Base-by-base conservation (phyloP, 495 filamentous ascomycete species). In the Talaromyces wortmannii region DNA sequence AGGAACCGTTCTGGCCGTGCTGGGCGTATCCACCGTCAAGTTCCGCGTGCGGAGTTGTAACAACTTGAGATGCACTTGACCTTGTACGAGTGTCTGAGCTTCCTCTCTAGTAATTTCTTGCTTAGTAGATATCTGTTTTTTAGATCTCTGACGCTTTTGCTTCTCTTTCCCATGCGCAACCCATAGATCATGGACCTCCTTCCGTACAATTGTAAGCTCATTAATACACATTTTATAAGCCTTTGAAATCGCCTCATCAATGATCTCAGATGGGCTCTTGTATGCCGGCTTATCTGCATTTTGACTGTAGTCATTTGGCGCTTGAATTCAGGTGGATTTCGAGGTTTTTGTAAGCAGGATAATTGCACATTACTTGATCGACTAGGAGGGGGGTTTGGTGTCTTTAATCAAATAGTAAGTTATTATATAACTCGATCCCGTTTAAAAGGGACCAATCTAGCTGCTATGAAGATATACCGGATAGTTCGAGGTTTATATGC, bases 401-500 rank as follows among this genome's bases (percentile, higher is more conserved):
- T 61, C 31, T 29, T 17, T 23, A 56, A 36, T 10, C 12, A n/a
- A 36, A 58, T 55, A 56, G 50, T 56, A 16, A 58, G 44, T 32
- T 61, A 45, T 31, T 16, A 51, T 6, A 55, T 4, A 12, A 61
- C 48, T 36, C 13, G 31, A 15, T 62, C 50, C 36, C 42, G 11
- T 44, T 48, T 11, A 48, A 46, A 55, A 23, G 59, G 52, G 5
- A 58, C 17, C 49, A 58, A 50, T 50, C 50, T 46, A 31, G 53
- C 11, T 32, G 60, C 56, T 40, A 11, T 36, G 43, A 62, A 62
- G 49, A 52, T 46, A 47, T 48, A 58, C 44, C 49, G 33, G 16
- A 59, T 59, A 55, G 53, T 62, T 8, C 31, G n/a, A 17, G 30
- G 3, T 15, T 36, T 57, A 52, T 56, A 62, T 7, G 50, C 56